Conservation (phyloP, 2,329 filamentous ascomycete genomes). For the Fusarium sp. region DNA sequence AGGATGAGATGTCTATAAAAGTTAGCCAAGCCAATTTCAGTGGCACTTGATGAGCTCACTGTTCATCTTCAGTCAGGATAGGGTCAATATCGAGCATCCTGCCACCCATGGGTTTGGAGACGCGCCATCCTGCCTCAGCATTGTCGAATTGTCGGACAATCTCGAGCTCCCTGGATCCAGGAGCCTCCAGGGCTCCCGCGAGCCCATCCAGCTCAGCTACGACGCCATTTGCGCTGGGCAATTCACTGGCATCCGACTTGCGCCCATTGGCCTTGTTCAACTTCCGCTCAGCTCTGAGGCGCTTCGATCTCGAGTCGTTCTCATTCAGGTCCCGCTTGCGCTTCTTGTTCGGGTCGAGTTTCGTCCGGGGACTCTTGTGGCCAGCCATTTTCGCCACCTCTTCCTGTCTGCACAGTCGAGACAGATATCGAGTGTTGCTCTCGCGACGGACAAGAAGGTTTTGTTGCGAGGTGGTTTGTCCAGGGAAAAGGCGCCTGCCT, state of each 20-base stretch:
- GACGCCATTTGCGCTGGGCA: conserved; percentile 17
- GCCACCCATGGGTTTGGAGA: conserved; percentile 74
- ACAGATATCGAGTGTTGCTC: conserved; percentile 20
- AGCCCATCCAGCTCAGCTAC: conserved; percentile 31
- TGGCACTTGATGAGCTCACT: conserved; percentile 56
- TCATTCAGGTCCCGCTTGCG: conserved; percentile 61
- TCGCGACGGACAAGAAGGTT: conserved; percentile 29
- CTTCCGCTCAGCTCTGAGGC: conserved; percentile 51
- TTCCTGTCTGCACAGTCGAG: conserved; percentile 11
- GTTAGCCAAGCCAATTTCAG: conserved; percentile 22
- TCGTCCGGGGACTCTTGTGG: conserved; percentile 46
- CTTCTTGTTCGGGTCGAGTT: conserved; percentile 57
- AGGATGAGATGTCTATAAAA: conserved; percentile 76
- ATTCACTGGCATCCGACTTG: conserved; percentile 20
- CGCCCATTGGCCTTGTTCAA: conserved; percentile 45
- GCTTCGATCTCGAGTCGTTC: conserved; percentile 55
- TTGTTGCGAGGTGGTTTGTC: conserved; percentile 24
- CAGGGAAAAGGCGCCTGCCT: conserved; percentile 29
- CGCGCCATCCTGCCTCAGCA: conserved; percentile 62
- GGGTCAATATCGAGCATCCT: conserved; percentile 74
- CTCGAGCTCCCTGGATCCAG: conserved; percentile 39
- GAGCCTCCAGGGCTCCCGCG: conserved; percentile 26
- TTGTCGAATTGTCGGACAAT: conserved; percentile 45
- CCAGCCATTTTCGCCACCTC: conserved; percentile 50
- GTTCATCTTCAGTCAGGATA: conserved; percentile 70